These are phyloP conservation scores for Trichoderma koningiopsis DNA, from an alignment of 2,329 filamentous ascomycete species.

Conservation along the genomic window DNA sequence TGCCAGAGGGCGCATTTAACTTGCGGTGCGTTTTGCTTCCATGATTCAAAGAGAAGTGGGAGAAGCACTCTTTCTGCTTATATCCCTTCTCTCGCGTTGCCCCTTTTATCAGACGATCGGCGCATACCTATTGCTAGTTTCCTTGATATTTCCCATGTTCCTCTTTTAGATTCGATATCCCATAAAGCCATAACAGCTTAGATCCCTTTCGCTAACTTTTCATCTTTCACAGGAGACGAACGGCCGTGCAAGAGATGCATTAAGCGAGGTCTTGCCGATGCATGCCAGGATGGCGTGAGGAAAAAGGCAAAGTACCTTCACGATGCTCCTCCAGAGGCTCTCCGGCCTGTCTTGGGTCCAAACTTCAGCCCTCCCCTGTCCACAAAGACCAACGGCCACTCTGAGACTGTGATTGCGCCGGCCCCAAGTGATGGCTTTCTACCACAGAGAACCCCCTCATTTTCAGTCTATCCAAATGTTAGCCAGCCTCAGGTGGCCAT, in stretches of 20 bases:
- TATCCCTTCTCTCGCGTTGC: not conserved
- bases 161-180: not conserved
- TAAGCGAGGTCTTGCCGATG: constrained; percentile 86
- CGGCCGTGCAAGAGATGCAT: constrained; percentile 92
- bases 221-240: constrained; percentile 74
- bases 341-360: constrained; percentile 80
- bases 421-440: constrained; percentile 51
- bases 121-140: not conserved
- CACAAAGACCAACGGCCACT: constrained; percentile 49
- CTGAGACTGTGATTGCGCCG: constrained; percentile 46
- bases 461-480: constrained; percentile 53
- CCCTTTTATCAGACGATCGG: not conserved
- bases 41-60: not conserved
- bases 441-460: constrained; percentile 50
- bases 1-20: constrained; percentile 97
- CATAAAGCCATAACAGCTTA: not conserved
- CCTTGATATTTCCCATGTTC: not conserved
- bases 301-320: constrained; percentile 99
- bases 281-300: constrained; percentile 91
- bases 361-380: constrained; percentile 65
- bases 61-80: not conserved
- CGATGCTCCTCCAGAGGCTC: constrained; percentile 86
- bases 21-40: constrained; percentile 73
- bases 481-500: constrained; percentile 51
- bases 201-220: not conserved